These are phyloP conservation scores for Helicostylum pulchrum DNA, from an alignment of 192 early-diverging fungal species.

Conservation along the genomic window DNA sequence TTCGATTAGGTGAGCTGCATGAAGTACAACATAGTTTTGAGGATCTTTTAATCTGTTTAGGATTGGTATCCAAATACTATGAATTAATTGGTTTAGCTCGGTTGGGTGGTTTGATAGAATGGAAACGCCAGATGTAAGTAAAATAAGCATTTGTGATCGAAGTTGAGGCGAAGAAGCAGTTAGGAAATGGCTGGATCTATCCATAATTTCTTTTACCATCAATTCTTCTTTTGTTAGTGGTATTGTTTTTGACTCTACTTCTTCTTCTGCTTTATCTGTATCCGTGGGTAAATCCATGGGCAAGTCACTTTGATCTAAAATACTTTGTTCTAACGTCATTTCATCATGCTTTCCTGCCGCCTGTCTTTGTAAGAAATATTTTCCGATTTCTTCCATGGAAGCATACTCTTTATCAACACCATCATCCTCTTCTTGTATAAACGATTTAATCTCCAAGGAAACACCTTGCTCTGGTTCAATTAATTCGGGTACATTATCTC, in stretches of 20 bases:
- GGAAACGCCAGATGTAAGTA: conserved; percentile 35
- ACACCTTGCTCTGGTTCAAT: not conserved
- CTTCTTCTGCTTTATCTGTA: conserved; percentile 1
- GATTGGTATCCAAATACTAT: conserved; percentile 49
- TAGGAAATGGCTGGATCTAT: conserved; percentile 49
- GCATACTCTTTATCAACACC: not conserved
- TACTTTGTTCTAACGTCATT: not conserved
- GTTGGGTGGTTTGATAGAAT: conserved; percentile 35
- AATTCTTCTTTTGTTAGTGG: conserved; percentile 40
- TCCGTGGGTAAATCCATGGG: not conserved
- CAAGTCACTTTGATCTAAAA: not conserved
- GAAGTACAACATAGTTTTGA: conserved; percentile 36
- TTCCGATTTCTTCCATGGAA: conserved; percentile 42
- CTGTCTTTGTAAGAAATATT: conserved; percentile 39
- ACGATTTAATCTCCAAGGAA: not conserved
- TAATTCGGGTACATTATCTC: not conserved
- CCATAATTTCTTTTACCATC: conserved; percentile 42
- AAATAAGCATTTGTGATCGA: conserved; percentile 38
- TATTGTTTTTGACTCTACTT: not conserved
- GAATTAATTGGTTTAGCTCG: conserved; percentile 46
- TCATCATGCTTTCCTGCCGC: conserved; percentile 21
- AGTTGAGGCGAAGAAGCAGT: conserved; percentile 45
- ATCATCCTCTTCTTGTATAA: not conserved
- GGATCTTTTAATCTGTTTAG: conserved; percentile 36
- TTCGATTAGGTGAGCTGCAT: conserved; percentile 34